Percentiles rank a stretch among this genome's conserved stretches.
These are phyloP conservation scores for Casuarina cunninghamiana DNA, from an alignment of 306 rosid genomes.

Conservation along the genomic window DNA sequence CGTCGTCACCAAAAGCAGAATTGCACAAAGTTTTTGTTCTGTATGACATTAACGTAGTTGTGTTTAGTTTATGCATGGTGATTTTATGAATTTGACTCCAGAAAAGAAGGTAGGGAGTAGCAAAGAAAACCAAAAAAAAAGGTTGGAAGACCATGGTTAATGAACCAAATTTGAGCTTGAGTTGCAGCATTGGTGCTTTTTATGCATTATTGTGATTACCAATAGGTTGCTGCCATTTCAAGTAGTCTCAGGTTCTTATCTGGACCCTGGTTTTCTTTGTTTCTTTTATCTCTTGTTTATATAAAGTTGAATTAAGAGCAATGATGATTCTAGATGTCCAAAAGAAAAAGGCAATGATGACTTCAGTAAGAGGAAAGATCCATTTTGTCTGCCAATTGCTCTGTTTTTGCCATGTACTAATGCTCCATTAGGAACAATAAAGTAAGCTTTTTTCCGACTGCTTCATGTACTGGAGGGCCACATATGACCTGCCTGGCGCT, in stretches of 20 bases:
- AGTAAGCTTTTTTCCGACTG: constrained; percentile 29
- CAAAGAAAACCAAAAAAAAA: not conserved
- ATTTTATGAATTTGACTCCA: not conserved
- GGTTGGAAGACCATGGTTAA: not conserved
- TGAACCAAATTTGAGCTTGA: not conserved
- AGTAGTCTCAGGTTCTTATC: constrained; percentile 33
- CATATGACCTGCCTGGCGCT: constrained; percentile 31
- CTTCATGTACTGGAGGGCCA: constrained; percentile 43
- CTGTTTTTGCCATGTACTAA: constrained; percentile 35
- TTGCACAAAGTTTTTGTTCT: not conserved
- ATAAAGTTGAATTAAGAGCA: constrained; percentile 12
- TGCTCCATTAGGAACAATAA: constrained; percentile 42
- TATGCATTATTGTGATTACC: constrained; percentile 17
- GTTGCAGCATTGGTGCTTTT: constrained; percentile 15
- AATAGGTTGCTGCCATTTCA: constrained; percentile 34
- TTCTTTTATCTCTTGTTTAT: constrained; percentile 23
- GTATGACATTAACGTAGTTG: not conserved
- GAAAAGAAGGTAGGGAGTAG: too few relatives aligned
- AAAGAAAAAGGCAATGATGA: constrained; percentile 38
- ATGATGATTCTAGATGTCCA: constrained; percentile 2
- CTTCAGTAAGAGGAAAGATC: constrained; percentile 37
- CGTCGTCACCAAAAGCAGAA: constrained; percentile 36
- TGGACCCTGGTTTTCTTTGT: constrained; percentile 34
- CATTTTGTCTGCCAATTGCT: constrained; percentile 35
- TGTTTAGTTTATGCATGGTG: constrained; percentile 8